phyloP scores from a whole-genome alignment of 140 eudicot species.

The Stevia rebaudiana region DNA sequence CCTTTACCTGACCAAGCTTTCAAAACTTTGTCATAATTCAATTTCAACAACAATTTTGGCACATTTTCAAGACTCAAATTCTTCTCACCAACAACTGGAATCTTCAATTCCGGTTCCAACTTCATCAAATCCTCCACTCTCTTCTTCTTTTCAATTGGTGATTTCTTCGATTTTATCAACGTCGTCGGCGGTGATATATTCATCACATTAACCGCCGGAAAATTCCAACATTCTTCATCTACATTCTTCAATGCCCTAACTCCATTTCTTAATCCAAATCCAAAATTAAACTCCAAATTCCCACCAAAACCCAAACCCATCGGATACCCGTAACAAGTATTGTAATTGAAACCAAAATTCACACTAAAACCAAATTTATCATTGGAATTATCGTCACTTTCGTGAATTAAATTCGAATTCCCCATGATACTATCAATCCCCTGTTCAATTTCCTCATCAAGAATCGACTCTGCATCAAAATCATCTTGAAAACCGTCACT shows the following conservation, averaged over 20 bases:
- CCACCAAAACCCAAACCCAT: conserved; percentile 64
- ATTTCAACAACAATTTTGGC: conserved; percentile 41
- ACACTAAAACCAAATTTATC: conserved; percentile 8
- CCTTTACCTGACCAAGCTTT: conserved; percentile 76
- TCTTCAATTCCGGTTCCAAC: conserved; percentile 23
- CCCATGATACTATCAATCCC: conserved; percentile 94
- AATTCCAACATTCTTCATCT: conserved; percentile 61
- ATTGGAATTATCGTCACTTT: conserved; percentile 6
- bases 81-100: conserved; percentile 18
- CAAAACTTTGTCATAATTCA: conserved; percentile 65
- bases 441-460: conserved; percentile 82
- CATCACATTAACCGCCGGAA: conserved; percentile 50
- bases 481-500: conserved; percentile 50
- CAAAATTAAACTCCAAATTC: conserved; percentile 43
- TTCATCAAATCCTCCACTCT: conserved; percentile 32
- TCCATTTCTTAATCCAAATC: conserved; percentile 64
- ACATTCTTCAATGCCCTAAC: conserved; percentile 51
- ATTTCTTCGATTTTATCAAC: conserved; percentile 26
- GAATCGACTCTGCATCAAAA: conserved; percentile 84
- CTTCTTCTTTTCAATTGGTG: conserved; percentile 42
- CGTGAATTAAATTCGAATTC: conserved; percentile 14
- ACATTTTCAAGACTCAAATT: conserved; percentile 26
- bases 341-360: conserved; percentile 14
- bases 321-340: conserved; percentile 71
- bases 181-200: conserved; percentile 36